Evolutionary conservation across 2,329 filamentous ascomycete genomes (phyloP).

Genomic region (Talaromyces sp.): DNA sequence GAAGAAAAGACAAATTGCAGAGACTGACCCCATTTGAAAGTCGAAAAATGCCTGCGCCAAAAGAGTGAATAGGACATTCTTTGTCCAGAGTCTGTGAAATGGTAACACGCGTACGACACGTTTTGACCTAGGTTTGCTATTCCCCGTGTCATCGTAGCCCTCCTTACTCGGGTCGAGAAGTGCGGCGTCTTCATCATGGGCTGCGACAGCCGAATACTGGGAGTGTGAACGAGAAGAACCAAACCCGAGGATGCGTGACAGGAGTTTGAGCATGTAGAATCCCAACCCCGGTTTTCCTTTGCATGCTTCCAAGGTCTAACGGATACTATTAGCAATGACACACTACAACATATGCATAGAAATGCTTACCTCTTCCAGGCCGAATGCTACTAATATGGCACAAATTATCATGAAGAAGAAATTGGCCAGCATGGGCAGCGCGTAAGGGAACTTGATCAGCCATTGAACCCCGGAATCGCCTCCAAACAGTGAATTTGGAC

Average conservation of each 20-base stretch:
- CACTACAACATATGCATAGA: not conserved
- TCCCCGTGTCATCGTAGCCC: conserved; percentile 34
- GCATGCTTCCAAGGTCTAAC: conserved; percentile 46
- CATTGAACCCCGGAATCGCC: conserved; percentile 55
- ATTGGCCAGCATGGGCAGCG: conserved; percentile 64
- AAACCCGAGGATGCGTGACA: conserved; percentile 22
- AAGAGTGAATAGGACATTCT: conserved; percentile 54
- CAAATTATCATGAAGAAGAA: conserved; percentile 54
- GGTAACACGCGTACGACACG: conserved; percentile 40
- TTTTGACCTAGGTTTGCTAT: conserved; percentile 27
- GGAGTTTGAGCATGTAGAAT: conserved; percentile 23
- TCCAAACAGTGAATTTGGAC: conserved; percentile 53
- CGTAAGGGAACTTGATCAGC: conserved; percentile 62
- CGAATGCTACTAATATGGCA: conserved; percentile 54
- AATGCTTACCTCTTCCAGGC: conserved; percentile 55
- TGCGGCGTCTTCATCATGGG: conserved; percentile 28
- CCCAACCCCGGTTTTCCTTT: conserved; percentile 46
- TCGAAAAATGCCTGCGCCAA: conserved; percentile 65
- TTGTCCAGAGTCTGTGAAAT: conserved; percentile 51
- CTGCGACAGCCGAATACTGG: conserved; percentile 29
- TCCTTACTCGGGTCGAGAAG: conserved; percentile 27
- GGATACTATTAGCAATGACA: not conserved
- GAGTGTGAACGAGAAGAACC: conserved; percentile 27
- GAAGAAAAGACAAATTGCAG: not conserved
- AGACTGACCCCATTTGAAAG: conserved; percentile 56